These are phyloP conservation scores for Pterocarpus santalinus DNA, from an alignment of 306 rosid genomes.

Conservation along the genomic window DNA sequence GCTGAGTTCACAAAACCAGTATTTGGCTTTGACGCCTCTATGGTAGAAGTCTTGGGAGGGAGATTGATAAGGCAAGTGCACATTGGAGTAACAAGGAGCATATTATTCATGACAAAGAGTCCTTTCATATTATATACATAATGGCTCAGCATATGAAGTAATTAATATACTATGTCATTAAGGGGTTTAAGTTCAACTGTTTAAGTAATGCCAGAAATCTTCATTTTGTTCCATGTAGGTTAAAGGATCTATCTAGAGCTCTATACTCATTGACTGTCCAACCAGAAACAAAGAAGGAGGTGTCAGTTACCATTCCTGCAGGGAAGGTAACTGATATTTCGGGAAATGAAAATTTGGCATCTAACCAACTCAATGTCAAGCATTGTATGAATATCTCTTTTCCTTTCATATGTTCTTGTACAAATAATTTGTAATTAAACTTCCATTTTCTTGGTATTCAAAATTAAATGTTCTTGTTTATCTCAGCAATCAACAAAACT, in stretches of 20 bases:
- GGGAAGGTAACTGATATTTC: slow-evolving; percentile 75
- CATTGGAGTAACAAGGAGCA: slow-evolving; percentile 24
- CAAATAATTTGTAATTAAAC: slow-evolving; percentile 1
- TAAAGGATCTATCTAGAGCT: slow-evolving; percentile 73
- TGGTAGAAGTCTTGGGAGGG: slow-evolving; percentile 64
- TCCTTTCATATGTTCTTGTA: slow-evolving; percentile 7
- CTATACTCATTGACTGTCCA: slow-evolving; percentile 65
- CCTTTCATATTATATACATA: not conserved
- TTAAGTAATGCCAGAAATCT: slow-evolving; percentile 9
- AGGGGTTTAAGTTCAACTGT: not conserved
- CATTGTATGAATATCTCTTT: slow-evolving; percentile 59
- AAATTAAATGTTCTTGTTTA: slow-evolving; percentile 21
- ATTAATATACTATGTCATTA: not conserved
- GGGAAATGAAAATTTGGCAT: slow-evolving; percentile 75
- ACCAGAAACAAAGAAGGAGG: slow-evolving; percentile 48
- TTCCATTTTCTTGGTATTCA: not conserved
- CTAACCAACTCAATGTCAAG: slow-evolving; percentile 68
- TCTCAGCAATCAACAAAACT: not conserved
- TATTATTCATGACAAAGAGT: not conserved
- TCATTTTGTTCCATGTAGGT: slow-evolving; percentile 48
- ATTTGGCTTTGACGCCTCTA: slow-evolving; percentile 68
- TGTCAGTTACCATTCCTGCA: slow-evolving; percentile 67
- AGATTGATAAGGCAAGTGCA: slow-evolving; percentile 72
- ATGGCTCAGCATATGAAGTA: not conserved
- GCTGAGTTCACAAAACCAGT: slow-evolving; percentile 81